phyloP scores from a whole-genome alignment of 768 basidiomycete genomes.

The Suillus weaverae region DNA sequence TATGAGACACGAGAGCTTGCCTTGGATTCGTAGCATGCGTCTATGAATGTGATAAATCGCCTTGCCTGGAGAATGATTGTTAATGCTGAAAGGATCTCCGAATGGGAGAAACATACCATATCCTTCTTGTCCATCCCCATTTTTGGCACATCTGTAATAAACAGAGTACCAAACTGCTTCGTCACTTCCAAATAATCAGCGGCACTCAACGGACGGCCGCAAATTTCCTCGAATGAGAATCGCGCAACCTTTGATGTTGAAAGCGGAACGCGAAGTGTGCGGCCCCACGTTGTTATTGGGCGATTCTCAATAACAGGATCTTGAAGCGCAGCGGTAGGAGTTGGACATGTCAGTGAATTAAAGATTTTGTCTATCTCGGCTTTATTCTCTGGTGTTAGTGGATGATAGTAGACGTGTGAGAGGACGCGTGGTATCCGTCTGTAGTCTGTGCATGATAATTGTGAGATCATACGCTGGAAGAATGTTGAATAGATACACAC shows the following conservation, averaged over 20 bases:
- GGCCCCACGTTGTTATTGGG: conserved; percentile 84
- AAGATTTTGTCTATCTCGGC: conserved; percentile 86
- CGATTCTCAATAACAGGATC: conserved; percentile 63
- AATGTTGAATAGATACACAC: conserved; percentile 39
- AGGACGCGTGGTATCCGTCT: conserved; percentile 89
- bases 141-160: conserved; percentile 84
- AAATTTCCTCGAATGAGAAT: conserved; percentile 85
- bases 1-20: conserved; percentile 33
- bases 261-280: conserved; percentile 75
- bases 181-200: conserved; percentile 97
- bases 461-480: conserved; percentile 1
- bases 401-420: conserved; percentile 92
- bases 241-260: conserved; percentile 79
- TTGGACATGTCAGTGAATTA: conserved; percentile 56
- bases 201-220: conserved; percentile 86
- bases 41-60: conserved; percentile 96
- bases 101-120: conserved; percentile 47
- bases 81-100: not conserved
- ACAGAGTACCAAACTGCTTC: conserved; percentile 82
- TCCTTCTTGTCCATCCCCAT: conserved; percentile 89
- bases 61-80: conserved; percentile 62
- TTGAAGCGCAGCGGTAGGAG: conserved; percentile 35
- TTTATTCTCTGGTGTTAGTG: conserved; percentile 63
- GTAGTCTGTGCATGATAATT: conserved; percentile 62
- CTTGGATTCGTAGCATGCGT: conserved; percentile 94